phyloP scores from a whole-genome alignment of 1,284 basidiomycete species.

The Ustilago curta region DNA sequence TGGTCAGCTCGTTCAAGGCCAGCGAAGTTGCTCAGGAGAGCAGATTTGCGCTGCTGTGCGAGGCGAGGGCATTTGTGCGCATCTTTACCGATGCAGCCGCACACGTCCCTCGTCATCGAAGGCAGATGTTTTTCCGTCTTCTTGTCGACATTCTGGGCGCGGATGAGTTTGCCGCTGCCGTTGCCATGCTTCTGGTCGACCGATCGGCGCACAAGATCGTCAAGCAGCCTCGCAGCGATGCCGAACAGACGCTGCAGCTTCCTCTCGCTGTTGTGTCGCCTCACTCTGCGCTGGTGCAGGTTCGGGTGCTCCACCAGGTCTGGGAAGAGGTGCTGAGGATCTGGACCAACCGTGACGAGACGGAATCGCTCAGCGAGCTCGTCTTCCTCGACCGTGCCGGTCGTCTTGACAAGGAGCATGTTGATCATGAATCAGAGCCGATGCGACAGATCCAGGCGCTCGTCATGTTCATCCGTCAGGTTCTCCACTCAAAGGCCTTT shows the following conservation, averaged over 20 bases:
- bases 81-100: constrained; percentile 88
- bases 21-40: constrained; percentile 50
- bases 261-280: constrained; percentile 75
- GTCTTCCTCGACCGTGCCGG: constrained; percentile 61
- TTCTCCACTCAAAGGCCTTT: constrained; percentile 44
- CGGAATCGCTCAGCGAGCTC: constrained; percentile 37
- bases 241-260: constrained; percentile 74
- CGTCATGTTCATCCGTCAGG: constrained; percentile 52
- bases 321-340: constrained; percentile 57
- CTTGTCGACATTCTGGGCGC: constrained; percentile 87
- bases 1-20: constrained; percentile 73
- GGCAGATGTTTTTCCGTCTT: constrained; percentile 89
- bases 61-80: constrained; percentile 76
- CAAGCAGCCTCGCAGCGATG: constrained; percentile 72
- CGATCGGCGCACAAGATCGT: constrained; percentile 81
- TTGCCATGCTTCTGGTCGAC: constrained; percentile 88
- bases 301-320: constrained; percentile 70
- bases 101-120: constrained; percentile 87
- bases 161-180: constrained; percentile 82
- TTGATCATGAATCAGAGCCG: constrained; percentile 58
- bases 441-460: constrained; percentile 57
- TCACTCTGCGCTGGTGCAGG: constrained; percentile 74
- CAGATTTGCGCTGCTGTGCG: constrained; percentile 55
- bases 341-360: constrained; percentile 48
- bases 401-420: constrained; percentile 56